Percentiles rank a stretch among this genome's conserved stretches.
Conservation (phyloP, 192 early-diverging fungal species). For the Coemansia sp. region DNA sequence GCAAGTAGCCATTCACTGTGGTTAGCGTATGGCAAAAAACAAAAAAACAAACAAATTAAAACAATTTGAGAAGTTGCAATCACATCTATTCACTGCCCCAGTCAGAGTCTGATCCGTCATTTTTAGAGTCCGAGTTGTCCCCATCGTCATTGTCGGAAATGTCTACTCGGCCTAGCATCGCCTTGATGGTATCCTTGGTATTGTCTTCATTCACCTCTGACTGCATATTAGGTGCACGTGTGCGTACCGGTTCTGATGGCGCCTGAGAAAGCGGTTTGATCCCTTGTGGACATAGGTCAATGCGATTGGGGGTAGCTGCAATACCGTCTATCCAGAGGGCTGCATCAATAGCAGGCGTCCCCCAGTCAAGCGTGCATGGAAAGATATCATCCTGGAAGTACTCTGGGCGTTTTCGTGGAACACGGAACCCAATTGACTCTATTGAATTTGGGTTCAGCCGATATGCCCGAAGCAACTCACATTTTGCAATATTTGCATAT, state of each 20-base stretch:
- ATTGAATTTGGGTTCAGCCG: slow-evolving; percentile 68
- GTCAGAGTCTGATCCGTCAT: slow-evolving; percentile 21
- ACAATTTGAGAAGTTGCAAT: background rate
- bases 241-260: slow-evolving; percentile 29
- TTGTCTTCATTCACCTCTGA: slow-evolving; percentile 20
- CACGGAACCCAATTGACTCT: slow-evolving; percentile 70
- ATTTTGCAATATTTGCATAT: slow-evolving; percentile 60
- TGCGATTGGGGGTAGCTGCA: slow-evolving; percentile 9
- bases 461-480: slow-evolving; percentile 73
- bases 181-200: slow-evolving; percentile 35
- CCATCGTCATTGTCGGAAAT: slow-evolving; percentile 12
- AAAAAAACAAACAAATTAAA: background rate
- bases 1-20: too few relatives aligned
- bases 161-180: slow-evolving; percentile 37
- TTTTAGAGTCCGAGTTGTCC: background rate
- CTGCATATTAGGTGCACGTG: slow-evolving; percentile 8
- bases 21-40: too few relatives aligned
- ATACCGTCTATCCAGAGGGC: slow-evolving; percentile 59
- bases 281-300: slow-evolving; percentile 51
- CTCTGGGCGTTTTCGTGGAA: slow-evolving; percentile 81
- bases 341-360: slow-evolving; percentile 54
- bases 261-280: slow-evolving; percentile 56
- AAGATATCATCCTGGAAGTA: slow-evolving; percentile 91
- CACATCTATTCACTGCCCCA: slow-evolving; percentile 15
- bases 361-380: slow-evolving; percentile 62